phyloP scores from a whole-genome alignment of 805 yeast genomes.

The Wickerhamiella sorbophila region DNA sequence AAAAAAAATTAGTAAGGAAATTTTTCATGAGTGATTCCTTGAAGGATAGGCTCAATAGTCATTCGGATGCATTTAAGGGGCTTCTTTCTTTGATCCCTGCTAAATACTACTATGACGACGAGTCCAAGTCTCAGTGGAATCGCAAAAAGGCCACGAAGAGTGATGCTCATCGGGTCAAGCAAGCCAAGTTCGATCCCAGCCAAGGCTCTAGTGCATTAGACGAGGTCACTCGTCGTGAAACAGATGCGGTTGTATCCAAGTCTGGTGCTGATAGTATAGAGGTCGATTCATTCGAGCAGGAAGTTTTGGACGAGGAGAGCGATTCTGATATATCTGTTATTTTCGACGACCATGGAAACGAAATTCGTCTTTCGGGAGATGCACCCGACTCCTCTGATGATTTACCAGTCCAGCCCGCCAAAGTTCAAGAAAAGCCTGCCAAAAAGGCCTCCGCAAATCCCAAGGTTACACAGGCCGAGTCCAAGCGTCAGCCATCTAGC shows the following conservation, averaged over 20 bases:
- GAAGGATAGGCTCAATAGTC: constrained; percentile 24
- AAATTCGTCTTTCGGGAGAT: constrained; percentile 12
- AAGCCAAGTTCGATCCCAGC: constrained; percentile 61
- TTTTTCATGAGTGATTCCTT: constrained; percentile 19
- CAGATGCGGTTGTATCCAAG: constrained; percentile 5
- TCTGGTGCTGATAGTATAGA: constrained; percentile 26
- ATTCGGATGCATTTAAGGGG: constrained; percentile 57
- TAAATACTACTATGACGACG: constrained; percentile 83
- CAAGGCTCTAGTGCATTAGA: constrained; percentile 23
- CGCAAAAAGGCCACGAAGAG: constrained; percentile 57
- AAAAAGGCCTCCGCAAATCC: constrained; percentile 1
- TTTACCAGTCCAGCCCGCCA: constrained; percentile 7
- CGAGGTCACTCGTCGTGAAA: constrained; percentile 20
- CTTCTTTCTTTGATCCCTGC: constrained; percentile 85
- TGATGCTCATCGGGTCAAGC: constrained; percentile 47
- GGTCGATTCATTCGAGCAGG: constrained; percentile 18
- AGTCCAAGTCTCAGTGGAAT: constrained; percentile 81
- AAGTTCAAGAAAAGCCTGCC: not conserved
- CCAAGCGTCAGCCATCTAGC: constrained; percentile 17
- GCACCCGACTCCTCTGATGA: constrained; percentile 20
- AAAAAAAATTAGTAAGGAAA: constrained; percentile 1
- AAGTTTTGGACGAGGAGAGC: constrained; percentile 4
- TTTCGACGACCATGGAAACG: constrained; percentile 24
- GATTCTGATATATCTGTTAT: constrained; percentile 11
- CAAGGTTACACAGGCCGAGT: constrained; percentile 11